Evolutionary conservation across 371 early-diverging fungal genomes (phyloP).

Genomic region (Mucor racemosus): DNA sequence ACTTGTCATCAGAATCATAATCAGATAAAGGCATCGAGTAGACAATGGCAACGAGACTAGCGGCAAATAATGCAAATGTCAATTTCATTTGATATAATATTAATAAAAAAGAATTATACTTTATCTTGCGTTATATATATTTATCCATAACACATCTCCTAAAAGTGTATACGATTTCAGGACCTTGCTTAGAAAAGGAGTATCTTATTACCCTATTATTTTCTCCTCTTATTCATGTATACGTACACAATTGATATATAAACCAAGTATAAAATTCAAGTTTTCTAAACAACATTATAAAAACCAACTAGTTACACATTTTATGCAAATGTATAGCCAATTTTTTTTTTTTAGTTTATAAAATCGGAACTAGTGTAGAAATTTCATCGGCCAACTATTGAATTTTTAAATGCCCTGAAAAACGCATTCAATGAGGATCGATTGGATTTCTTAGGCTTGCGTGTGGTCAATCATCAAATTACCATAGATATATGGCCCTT

Average conservation of each 20-base stretch:
- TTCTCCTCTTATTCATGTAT: background rate
- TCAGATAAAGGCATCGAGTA: background rate
- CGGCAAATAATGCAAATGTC: background rate
- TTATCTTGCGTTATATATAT: background rate
- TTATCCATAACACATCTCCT: background rate
- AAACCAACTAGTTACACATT: background rate
- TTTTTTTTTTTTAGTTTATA: slow-evolving; percentile 1
- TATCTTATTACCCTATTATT: background rate
- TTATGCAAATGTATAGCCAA: background rate
- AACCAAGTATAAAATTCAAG: background rate
- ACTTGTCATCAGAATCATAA: background rate
- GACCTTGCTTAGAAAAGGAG: background rate
- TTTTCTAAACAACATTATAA: too few species aligned
- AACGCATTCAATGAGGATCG: background rate
- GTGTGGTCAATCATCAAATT: background rate
- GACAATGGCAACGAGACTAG: background rate
- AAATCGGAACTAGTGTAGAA: background rate
- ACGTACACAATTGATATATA: background rate
- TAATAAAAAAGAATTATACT: background rate
- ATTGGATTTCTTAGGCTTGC: background rate
- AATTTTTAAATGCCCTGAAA: background rate
- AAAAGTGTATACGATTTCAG: background rate
- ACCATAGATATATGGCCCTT: background rate
- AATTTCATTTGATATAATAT: background rate
- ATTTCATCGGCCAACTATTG: background rate